These are phyloP conservation scores for Rubia peregrina DNA, from an alignment of 305 asterid species.

Conservation along the genomic window DNA sequence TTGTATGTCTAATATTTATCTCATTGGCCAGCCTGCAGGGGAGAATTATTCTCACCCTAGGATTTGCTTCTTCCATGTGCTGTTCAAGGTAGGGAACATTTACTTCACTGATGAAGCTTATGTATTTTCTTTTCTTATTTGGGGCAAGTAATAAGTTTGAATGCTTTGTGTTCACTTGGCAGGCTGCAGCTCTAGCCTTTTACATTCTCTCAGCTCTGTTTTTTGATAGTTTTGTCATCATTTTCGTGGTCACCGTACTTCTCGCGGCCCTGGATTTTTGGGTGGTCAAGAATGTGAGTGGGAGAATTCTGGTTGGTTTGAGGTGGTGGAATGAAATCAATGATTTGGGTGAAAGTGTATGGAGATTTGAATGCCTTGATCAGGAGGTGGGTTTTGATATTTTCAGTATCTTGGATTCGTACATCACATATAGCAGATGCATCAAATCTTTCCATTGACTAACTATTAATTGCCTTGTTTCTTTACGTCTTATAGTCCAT, in stretches of 20 bases:
- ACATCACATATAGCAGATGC: constrained; percentile 8
- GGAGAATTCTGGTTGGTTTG: constrained; percentile 93
- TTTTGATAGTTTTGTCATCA: constrained; percentile 78
- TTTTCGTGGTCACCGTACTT: constrained; percentile 86
- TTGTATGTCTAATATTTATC: background rate
- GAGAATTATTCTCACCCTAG: constrained; percentile 82
- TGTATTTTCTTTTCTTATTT: constrained; percentile 15
- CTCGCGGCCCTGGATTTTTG: constrained; percentile 93
- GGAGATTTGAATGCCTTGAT: constrained; percentile 96
- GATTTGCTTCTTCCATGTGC: constrained; percentile 86
- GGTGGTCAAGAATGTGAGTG: constrained; percentile 98
- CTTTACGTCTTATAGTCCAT: constrained; percentile 47
- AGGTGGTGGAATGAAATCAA: constrained; percentile 99
- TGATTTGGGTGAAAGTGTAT: constrained; percentile 84
- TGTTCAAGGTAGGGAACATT: constrained; percentile 56
- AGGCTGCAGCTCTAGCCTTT: constrained; percentile 95
- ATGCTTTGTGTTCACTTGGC: constrained; percentile 22
- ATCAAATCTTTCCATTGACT: constrained; percentile 3
- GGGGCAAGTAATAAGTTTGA: constrained; percentile 12
- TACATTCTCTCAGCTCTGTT: constrained; percentile 88
- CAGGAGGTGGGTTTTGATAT: constrained; percentile 61
- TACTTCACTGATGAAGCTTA: background rate
- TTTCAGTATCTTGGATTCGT: constrained; percentile 7
- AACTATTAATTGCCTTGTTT: constrained; percentile 7
- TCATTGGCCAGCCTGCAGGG: constrained; percentile 57